Conservation (phyloP, 192 early-diverging fungal genomes). For the Coemansia sp. region DNA sequence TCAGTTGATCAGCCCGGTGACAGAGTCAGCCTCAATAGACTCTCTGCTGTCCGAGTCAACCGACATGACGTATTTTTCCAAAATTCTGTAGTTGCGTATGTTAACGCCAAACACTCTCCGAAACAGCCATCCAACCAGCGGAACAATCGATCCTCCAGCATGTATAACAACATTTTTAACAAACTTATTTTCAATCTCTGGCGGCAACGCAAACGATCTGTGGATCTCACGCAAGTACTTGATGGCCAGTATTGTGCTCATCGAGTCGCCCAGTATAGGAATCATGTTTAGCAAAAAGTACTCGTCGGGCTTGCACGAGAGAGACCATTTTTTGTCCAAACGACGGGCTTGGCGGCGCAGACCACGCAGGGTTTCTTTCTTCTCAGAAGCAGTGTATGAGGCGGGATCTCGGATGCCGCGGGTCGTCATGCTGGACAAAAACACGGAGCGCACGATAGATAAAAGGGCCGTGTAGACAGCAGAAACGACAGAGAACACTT, state of each 20-base stretch:
- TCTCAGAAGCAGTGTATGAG: no score
- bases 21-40: neutral
- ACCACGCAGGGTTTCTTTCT: neutral
- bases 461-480: no score
- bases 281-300: slow-evolving; percentile 29
- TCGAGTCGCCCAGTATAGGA: slow-evolving; percentile 27
- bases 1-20: neutral
- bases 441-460: no score
- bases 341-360: no score
- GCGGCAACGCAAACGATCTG: slow-evolving; percentile 17
- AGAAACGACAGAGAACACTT: no score
- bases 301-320: slow-evolving; percentile 27
- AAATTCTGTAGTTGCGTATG: slow-evolving; percentile 30
- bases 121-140: slow-evolving; percentile 36
- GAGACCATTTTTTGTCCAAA: slow-evolving; percentile 34
- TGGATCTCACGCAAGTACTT: slow-evolving; percentile 26
- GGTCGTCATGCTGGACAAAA: no score
- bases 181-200: slow-evolving; percentile 19
- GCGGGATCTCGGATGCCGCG: no score
- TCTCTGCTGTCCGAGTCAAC: neutral
- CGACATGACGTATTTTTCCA: slow-evolving; percentile 33
- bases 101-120: slow-evolving; percentile 32
- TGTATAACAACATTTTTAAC: slow-evolving; percentile 23
- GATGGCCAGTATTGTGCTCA: slow-evolving; percentile 28
- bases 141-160: slow-evolving; percentile 23